These are phyloP conservation scores for Achaetomium macrosporum DNA, from an alignment of 2,329 filamentous ascomycete genomes.

Conservation along the genomic window DNA sequence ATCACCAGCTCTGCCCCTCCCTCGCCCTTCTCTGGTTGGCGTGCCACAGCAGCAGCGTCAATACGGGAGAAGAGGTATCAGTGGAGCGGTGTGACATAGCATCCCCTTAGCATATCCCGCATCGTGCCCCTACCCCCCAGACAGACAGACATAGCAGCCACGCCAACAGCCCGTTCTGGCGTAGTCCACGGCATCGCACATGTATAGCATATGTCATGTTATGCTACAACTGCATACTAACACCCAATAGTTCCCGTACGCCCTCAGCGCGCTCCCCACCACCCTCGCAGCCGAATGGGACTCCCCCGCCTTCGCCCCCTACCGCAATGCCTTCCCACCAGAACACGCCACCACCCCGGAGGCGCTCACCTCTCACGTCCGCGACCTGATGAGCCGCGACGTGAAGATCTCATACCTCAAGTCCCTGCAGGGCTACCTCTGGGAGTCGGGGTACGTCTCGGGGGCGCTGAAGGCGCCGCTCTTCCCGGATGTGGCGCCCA, in stretches of 20 bases:
- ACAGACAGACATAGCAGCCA: not conserved
- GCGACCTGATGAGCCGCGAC: slow-evolving; percentile 64
- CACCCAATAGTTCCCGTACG: slow-evolving; percentile 64
- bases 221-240: slow-evolving; percentile 4
- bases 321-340: slow-evolving; percentile 65
- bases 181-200: not conserved
- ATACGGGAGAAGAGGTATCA: not conserved
- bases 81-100: not conserved
- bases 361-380: slow-evolving; percentile 60
- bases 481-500: slow-evolving; percentile 66
- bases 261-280: slow-evolving; percentile 58
- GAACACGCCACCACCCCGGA: slow-evolving; percentile 54
- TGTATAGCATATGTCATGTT: not conserved
- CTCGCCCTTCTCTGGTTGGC: not conserved
- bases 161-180: not conserved
- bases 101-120: not conserved
- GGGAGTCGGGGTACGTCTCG: slow-evolving; percentile 65
- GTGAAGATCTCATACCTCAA: slow-evolving; percentile 74
- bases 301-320: slow-evolving; percentile 55
- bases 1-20: slow-evolving; percentile 13
- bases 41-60: slow-evolving; percentile 7
- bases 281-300: slow-evolving; percentile 64
- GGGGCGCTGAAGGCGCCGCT: slow-evolving; percentile 66
- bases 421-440: slow-evolving; percentile 72
- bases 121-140: not conserved